phyloP scores from a whole-genome alignment of 768 basidiomycete species.

The Rubroboletus satanas region DNA sequence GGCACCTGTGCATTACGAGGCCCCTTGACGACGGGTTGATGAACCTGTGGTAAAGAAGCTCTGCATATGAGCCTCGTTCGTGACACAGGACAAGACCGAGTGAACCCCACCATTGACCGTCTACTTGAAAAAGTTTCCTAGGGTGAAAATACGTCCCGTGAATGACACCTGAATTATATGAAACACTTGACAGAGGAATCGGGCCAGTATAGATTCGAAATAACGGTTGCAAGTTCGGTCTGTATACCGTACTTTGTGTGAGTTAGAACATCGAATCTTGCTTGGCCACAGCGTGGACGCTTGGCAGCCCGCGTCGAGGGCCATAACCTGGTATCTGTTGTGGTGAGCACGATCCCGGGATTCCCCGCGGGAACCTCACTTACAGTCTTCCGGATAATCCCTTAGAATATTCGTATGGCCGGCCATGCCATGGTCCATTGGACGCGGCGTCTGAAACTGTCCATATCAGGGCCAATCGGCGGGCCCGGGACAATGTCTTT shows the following conservation, averaged over 20 bases:
- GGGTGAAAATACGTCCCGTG: neutral
- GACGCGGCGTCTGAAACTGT: slow-evolving; percentile 2
- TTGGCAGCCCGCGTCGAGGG: no score
- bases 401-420: no score
- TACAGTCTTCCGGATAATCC: no score
- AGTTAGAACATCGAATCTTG: neutral
- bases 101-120: no score
- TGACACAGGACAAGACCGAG: neutral
- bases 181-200: neutral
- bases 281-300: no score
- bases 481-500: slow-evolving; percentile 10
- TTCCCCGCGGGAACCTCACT: no score
- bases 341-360: no score
- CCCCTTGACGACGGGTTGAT: neutral
- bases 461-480: neutral
- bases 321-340: no score
- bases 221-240: neutral
- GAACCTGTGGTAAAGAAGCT: neutral
- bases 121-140: neutral
- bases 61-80: neutral
- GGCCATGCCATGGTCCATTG: no score
- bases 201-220: neutral
- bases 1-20: neutral
- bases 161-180: neutral
- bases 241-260: neutral